Evolutionary conservation across 1,284 basidiomycete genomes (phyloP).

Genomic region (Sutorius eximius): DNA sequence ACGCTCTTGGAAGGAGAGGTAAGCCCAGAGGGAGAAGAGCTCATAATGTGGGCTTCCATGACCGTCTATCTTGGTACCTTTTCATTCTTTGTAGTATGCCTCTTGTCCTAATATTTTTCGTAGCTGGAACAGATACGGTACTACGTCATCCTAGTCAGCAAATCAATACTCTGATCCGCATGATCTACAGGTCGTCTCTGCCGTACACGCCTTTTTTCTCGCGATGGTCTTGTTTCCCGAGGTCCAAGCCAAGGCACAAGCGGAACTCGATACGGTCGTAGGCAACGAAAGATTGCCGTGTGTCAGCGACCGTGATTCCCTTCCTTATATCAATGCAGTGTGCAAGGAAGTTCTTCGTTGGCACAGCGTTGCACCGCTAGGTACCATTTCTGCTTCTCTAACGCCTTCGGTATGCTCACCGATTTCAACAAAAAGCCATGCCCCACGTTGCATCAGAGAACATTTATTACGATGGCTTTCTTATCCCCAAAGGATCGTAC

Average conservation of each 20-base stretch:
- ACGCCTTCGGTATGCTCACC: conserved; percentile 21
- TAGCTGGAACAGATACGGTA: conserved; percentile 30
- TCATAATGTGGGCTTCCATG: conserved; percentile 25
- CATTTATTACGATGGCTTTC: conserved; percentile 33
- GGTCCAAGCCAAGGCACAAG: conserved; percentile 23
- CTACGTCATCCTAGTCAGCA: not conserved
- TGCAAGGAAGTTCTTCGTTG: conserved; percentile 29
- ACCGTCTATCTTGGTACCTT: conserved; percentile 15
- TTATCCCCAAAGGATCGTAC: conserved; percentile 41
- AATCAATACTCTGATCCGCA: conserved; percentile 7
- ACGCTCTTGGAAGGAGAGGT: conserved; percentile 10
- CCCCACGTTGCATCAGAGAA: conserved; percentile 40
- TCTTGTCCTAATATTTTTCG: not conserved
- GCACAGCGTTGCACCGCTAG: conserved; percentile 15
- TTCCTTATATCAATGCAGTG: conserved; percentile 28
- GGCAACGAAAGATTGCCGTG: conserved; percentile 22
- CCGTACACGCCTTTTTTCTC: conserved; percentile 34
- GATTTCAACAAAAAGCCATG: conserved; percentile 25
- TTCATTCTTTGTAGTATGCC: not conserved
- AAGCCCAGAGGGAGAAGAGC: conserved; percentile 23
- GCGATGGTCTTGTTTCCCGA: conserved; percentile 29
- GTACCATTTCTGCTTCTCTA: conserved; percentile 2
- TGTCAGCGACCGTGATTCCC: conserved; percentile 17
- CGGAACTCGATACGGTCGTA: conserved; percentile 27
- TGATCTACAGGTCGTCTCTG: conserved; percentile 36